A percentile compares a stretch with the other conserved stretches of the same genome.
These are phyloP conservation scores for Coelastrella sp. DNA, from an alignment of 139 green algal species.

Conservation along the genomic window DNA sequence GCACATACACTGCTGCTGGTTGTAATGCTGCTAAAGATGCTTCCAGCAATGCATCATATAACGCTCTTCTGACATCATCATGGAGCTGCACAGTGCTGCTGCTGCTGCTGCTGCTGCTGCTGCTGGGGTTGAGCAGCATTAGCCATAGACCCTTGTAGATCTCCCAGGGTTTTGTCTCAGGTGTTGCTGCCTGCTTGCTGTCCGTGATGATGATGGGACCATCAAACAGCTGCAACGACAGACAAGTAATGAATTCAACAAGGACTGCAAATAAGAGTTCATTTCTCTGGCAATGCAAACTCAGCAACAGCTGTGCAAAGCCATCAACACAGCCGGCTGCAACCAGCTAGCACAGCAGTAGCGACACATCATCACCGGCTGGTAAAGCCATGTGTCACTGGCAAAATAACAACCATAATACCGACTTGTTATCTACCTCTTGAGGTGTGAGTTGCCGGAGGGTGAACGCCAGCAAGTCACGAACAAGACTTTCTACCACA, in stretches of 20 bases:
- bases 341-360: not conserved
- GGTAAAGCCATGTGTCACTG: not conserved
- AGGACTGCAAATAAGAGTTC: not conserved
- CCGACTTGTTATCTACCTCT: not conserved
- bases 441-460: constrained; percentile 9
- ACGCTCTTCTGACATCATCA: not conserved
- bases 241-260: not conserved
- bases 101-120: not conserved
- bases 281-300: not conserved
- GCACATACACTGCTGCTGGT: constrained; percentile 7
- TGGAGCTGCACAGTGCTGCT: not conserved
- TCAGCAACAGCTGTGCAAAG: not conserved
- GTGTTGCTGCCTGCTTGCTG: constrained; percentile 14
- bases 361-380: not conserved
- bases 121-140: not conserved
- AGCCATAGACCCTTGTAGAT: constrained; percentile 14
- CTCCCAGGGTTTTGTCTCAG: constrained; percentile 4
- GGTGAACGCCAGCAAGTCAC: constrained; percentile 4
- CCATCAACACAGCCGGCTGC: not conserved
- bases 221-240: not conserved
- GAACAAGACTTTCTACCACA: constrained; percentile 12
- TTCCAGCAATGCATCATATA: constrained; percentile 34
- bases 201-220: constrained; percentile 15
- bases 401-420: not conserved
- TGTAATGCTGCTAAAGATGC: not conserved